Evolutionary conservation across 192 early-diverging fungal species (phyloP).

Genomic region (Powellomyces hirtus): DNA sequence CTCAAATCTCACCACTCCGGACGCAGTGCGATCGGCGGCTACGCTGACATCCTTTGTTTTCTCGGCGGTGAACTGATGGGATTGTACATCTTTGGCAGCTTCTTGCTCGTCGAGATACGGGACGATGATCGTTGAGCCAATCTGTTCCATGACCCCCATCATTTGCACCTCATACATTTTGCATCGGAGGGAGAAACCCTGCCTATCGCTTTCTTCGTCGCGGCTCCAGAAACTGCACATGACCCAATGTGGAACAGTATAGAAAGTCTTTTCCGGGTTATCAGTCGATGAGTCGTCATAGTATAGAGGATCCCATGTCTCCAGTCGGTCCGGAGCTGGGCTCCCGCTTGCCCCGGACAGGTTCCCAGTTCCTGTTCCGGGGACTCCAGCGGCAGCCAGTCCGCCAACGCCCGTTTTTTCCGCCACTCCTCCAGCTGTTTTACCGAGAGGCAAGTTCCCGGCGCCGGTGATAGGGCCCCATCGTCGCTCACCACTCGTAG

Average conservation of each 20-base stretch:
- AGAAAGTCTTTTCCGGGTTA: constrained; percentile 38
- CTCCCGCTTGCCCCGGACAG: not conserved
- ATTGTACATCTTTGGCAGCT: not conserved
- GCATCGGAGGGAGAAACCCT: constrained; percentile 62
- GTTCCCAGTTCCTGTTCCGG: not conserved
- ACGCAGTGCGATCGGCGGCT: not conserved
- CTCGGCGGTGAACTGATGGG: not conserved
- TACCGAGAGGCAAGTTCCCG: not conserved
- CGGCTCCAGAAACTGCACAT: constrained; percentile 84
- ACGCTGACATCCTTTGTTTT: not conserved
- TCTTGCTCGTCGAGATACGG: constrained; percentile 28
- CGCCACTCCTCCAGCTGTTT: not conserved
- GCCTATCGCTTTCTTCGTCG: constrained; percentile 34
- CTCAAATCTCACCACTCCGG: constrained; percentile 17
- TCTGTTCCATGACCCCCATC: constrained; percentile 63
- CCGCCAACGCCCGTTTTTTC: constrained; percentile 3
- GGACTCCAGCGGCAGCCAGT: not conserved
- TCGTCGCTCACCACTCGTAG: constrained; percentile 7
- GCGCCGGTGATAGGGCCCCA: not conserved
- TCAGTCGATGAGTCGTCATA: constrained; percentile 36
- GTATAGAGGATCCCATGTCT: constrained; percentile 55
- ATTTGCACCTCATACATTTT: constrained; percentile 84
- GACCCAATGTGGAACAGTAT: constrained; percentile 87
- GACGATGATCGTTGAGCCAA: constrained; percentile 20
- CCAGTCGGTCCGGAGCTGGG: constrained; percentile 7